Base-by-base conservation (phyloP, 352 stramenopile species). In the Phytophthora constricta region DNA sequence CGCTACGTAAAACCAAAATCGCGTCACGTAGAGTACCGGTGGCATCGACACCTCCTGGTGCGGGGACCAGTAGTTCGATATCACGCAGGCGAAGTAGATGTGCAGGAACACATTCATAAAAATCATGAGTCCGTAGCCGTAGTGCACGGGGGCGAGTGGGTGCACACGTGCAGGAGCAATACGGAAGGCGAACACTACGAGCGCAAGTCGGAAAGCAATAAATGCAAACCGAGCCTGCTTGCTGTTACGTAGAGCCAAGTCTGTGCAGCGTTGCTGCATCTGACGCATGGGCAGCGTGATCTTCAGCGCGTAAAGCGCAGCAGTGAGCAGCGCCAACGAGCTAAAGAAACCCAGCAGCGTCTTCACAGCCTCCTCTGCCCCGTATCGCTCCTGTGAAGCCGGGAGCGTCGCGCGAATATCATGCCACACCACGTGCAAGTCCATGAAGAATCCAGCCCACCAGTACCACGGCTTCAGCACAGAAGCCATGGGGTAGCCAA, bases 401-500 rank as follows among this genome's bases (percentile, higher is more conserved):
- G 85, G 87, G 17, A 95, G 41, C 25, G 84, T 92, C 53, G 75
- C 85, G 50, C 87, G 87, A 58, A 95, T 92, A 56, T 95, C 86
- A 70, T 95, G 87, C 87, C 87, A 95, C 41, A 94, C 80, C 4
- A 70, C 76, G 68, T 95, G 84, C 22, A 95, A 75, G 66, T 95
- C 84, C 77, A 93, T 79, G 56, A 90, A 80, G 64, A 93, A 95
- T 1, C 75, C 76, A 5, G 87, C 87, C 87, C 85, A 95, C 87
- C 87, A 95, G 60, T 95, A 93, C 87, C 86, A 95, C 20, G 87
- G 87, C 80, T 97, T 97, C 43, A 96, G 72, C 49, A 96, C 85
- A 0, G 89, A 87, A 45, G 89, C 85, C 79, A 97, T 96, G 22
- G 89, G 87, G 59, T 94, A 97, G 43, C 87, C 89, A 9, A 97